These are phyloP conservation scores for Homolaphlyctis polyrhiza DNA, from an alignment of 371 early-diverging fungal genomes.

Conservation along the genomic window DNA sequence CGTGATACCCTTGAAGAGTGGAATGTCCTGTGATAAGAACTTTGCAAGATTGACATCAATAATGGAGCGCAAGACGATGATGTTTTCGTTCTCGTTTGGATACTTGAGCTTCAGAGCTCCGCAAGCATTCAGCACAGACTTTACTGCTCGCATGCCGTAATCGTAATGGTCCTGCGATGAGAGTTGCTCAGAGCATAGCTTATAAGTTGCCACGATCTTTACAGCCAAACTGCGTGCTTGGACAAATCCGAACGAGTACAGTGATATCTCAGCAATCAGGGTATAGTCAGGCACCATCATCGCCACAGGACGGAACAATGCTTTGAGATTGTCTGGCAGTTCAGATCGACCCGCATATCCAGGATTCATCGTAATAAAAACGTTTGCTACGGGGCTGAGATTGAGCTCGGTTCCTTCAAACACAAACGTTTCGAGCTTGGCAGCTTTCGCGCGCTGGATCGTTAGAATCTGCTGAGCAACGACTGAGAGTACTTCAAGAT, in stretches of 20 bases:
- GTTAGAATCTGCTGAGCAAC: slow-evolving; percentile 51
- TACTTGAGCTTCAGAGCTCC: slow-evolving; percentile 48
- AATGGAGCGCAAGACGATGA: slow-evolving; percentile 43
- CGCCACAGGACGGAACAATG: slow-evolving; percentile 45
- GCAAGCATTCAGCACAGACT: slow-evolving; percentile 43
- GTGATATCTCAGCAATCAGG: slow-evolving; percentile 50
- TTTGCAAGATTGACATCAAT: slow-evolving; percentile 50
- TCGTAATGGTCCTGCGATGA: slow-evolving; percentile 51
- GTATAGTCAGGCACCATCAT: slow-evolving; percentile 61
- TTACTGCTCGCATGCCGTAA: slow-evolving; percentile 59
- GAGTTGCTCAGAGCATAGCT: slow-evolving; percentile 48
- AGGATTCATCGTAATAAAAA: slow-evolving; percentile 61
- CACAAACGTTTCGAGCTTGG: slow-evolving; percentile 40
- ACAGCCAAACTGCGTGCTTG: slow-evolving; percentile 40
- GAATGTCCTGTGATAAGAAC: slow-evolving; percentile 48
- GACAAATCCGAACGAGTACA: slow-evolving; percentile 52
- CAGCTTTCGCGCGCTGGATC: slow-evolving; percentile 47
- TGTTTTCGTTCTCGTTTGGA: slow-evolving; percentile 41
- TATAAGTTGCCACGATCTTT: slow-evolving; percentile 47
- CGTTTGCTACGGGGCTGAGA: slow-evolving; percentile 36
- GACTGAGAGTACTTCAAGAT: slow-evolving; percentile 48
- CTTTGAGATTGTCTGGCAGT: slow-evolving; percentile 53
- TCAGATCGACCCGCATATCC: slow-evolving; percentile 56
- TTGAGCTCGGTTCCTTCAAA: slow-evolving; percentile 49
- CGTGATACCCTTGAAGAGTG: slow-evolving; percentile 51